Percentiles rank a stretch among this genome's conserved stretches.
Evolutionary conservation across 305 asterid genomes (phyloP).

Genomic region (Fraxinus ornus): DNA sequence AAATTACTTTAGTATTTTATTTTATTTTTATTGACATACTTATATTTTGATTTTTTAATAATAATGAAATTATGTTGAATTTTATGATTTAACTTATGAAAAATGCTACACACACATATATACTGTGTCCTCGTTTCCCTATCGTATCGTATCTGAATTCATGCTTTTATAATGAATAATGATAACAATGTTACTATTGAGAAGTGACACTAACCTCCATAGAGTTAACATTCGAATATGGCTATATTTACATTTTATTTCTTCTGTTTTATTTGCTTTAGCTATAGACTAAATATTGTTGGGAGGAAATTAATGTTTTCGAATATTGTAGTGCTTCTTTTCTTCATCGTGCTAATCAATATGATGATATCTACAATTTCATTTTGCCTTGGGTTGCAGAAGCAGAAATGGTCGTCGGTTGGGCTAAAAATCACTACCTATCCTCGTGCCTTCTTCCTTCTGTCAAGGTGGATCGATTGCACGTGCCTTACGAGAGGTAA

Average conservation of each 20-base stretch:
- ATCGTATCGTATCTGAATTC: neutral
- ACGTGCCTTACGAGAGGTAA: slow-evolving; percentile 86
- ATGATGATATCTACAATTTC: neutral
- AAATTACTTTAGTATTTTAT: no score
- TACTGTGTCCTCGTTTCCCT: neutral
- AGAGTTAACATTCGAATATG: neutral
- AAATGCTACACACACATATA: neutral
- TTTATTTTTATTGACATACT: no score
- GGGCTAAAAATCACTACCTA: slow-evolving; percentile 95
- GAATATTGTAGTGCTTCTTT: slow-evolving; percentile 1
- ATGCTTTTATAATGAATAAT: neutral
- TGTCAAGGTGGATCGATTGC: slow-evolving; percentile 72
- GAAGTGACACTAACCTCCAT: neutral
- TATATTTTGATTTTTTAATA: no score
- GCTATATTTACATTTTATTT: neutral
- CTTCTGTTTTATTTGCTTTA: neutral
- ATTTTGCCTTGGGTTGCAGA: slow-evolving; percentile 44
- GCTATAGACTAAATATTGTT: neutral
- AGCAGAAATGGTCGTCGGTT: slow-evolving; percentile 89
- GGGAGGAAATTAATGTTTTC: neutral
- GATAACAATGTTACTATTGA: neutral
- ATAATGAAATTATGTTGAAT: neutral
- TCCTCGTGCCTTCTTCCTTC: slow-evolving; percentile 66
- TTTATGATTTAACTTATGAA: no score
- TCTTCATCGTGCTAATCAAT: slow-evolving; percentile 12